Conservation (phyloP, 352 stramenopile genomes). For the Peronospora destructor region DNA sequence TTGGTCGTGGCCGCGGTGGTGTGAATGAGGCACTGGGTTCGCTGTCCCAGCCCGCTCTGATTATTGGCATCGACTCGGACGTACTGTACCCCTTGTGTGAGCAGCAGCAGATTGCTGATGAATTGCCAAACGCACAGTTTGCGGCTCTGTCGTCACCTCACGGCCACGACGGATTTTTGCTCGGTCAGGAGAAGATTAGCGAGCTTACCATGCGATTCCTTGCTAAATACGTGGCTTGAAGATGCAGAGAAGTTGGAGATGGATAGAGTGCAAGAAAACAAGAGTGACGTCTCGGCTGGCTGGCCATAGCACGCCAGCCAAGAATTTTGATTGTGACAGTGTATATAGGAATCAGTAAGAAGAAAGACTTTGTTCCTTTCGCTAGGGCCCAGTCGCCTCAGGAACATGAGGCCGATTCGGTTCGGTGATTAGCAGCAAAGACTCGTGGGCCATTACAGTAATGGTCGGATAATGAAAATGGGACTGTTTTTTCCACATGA, state of each 20-base stretch:
- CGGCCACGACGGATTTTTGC: conserved; percentile 95
- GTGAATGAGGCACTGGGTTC: conserved; percentile 54
- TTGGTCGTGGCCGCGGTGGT: conserved; percentile 76
- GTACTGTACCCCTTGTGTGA: conserved; percentile 92
- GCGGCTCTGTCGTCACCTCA: conserved; percentile 86
- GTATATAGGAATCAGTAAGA: conserved; percentile 12
- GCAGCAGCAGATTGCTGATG: conserved; percentile 82
- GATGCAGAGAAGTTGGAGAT: conserved; percentile 1
- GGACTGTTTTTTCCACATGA: conserved; percentile 15
- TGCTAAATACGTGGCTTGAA: conserved; percentile 29
- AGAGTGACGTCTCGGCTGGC: conserved; percentile 11
- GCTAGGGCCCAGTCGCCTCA: conserved; percentile 20
- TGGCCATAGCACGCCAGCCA: conserved; percentile 14
- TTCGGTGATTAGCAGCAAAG: conserved; percentile 25
- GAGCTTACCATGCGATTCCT: conserved; percentile 56
- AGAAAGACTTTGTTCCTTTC: conserved; percentile 24
- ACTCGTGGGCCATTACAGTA: conserved; percentile 6
- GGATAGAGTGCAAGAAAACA: conserved; percentile 2
- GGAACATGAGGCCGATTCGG: conserved; percentile 20
- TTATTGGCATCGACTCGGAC: conserved; percentile 93
- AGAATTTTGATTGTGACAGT: conserved; percentile 8
- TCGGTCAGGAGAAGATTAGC: conserved; percentile 92
- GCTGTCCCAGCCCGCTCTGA: conserved; percentile 70
- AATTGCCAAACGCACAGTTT: conserved; percentile 82
- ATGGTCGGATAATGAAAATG: conserved; percentile 9